Evolutionary conservation across 2,329 filamentous ascomycete genomes (phyloP).

Genomic region (Alternaria gaisen): DNA sequence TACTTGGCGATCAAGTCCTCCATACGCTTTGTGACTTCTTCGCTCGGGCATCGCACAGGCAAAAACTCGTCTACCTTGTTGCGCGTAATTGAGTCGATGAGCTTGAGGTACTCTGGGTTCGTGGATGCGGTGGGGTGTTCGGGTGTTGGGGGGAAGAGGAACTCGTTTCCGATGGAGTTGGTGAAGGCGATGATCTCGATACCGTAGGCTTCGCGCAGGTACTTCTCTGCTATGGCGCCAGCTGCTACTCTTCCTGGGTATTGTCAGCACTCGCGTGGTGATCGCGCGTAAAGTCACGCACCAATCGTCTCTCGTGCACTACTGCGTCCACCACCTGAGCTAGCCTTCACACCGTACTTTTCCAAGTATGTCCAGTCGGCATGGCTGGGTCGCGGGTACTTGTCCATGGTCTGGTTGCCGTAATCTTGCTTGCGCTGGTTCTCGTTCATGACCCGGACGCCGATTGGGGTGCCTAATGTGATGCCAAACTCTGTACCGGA

Average conservation of each 20-base stretch:
- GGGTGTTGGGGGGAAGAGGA: slow-evolving; percentile 77
- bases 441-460: slow-evolving; percentile 86
- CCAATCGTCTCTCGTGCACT: slow-evolving; percentile 96
- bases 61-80: slow-evolving; percentile 80
- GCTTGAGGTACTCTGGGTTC: slow-evolving; percentile 79
- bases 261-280: slow-evolving; percentile 20
- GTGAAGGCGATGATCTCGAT: slow-evolving; percentile 93
- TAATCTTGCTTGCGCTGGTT: slow-evolving; percentile 95
- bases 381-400: slow-evolving; percentile 89
- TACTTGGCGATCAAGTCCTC: slow-evolving; percentile 79
- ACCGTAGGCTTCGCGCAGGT: slow-evolving; percentile 79
- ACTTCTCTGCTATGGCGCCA: slow-evolving; percentile 93
- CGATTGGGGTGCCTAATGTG: slow-evolving; percentile 90
- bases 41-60: slow-evolving; percentile 87
- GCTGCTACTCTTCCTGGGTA: slow-evolving; percentile 80
- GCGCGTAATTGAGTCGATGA: slow-evolving; percentile 77
- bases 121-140: slow-evolving; percentile 71
- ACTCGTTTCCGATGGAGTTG: slow-evolving; percentile 80
- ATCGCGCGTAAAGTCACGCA: slow-evolving; percentile 35
- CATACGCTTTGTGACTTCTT: slow-evolving; percentile 73
- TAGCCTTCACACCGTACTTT: slow-evolving; percentile 95
- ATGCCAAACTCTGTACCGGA: slow-evolving; percentile 90
- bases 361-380: slow-evolving; percentile 97
- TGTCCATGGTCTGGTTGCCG: slow-evolving; percentile 86
- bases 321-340: slow-evolving; percentile 86